Base-by-base conservation (phyloP, 768 basidiomycete species). In the Tylopilus sp. region DNA sequence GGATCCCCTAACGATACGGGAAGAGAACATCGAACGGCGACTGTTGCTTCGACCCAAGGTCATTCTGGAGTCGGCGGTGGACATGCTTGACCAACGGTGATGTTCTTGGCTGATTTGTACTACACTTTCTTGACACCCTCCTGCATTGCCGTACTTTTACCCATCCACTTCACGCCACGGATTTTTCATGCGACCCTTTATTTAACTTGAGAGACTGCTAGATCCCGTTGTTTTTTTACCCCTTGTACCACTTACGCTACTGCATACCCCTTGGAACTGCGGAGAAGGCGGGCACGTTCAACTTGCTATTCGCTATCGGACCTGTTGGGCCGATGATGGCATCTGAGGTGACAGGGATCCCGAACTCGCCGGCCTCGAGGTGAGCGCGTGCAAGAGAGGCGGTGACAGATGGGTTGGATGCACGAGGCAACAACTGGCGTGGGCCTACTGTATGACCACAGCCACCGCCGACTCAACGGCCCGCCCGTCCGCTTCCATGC, bases 11-110 rank as follows among this genome's bases (percentile, higher is more conserved):
- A 51, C 59, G 21, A 66, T 64, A 12, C 75, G 68, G 7, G 78
- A 74, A 26, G 77, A 73, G 30, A 65, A 58, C 22, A 65, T 81
- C 39, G 87, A 88, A 46, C 75, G 77, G 54, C 77, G 82, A 59
- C 66, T 83, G 47, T 67, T 90, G 44, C 70, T 89, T 51, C 75
- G 75, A 62, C 86, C 88, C n/a, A 89, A 86, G 65, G 86, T 89
- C 3, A 80, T 90, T 36, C 68, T 89, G 50, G 86, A 89, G 61
- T 82, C 82, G n/a, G 84, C 86, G 12, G 70, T 77, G 54, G 74
- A 79, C 43, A 71, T 78, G 57, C 68, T 79, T 41, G 74, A 75
- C 44, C 71, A 68, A 44, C 69, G 65, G 22, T 70, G 43, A 9
- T 13, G 31, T 31, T 31, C 9, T 13, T 11, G 9, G 10, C 3